Evolutionary conservation across 345 rosid genomes (phyloP).

Genomic region (Hibiscus trionum): DNA sequence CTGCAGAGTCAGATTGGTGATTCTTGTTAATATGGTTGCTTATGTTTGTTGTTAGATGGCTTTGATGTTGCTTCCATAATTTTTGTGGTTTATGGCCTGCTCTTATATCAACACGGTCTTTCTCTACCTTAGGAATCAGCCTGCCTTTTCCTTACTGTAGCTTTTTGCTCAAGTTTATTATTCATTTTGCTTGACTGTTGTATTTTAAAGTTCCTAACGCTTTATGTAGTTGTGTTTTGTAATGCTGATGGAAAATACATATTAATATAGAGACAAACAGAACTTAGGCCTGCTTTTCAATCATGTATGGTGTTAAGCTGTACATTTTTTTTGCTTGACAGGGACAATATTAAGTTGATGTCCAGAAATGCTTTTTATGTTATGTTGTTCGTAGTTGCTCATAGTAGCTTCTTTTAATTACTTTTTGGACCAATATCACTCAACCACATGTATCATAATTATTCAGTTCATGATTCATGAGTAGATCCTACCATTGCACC

Average conservation of each 20-base stretch:
- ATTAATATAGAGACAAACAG: background rate
- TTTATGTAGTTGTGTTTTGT: background rate
- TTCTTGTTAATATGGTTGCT: background rate
- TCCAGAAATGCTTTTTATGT: background rate
- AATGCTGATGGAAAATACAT: background rate
- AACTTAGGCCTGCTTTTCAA: background rate
- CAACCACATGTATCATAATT: background rate
- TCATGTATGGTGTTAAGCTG: background rate
- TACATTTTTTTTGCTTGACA: background rate
- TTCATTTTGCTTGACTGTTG: background rate
- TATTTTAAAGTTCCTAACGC: background rate
- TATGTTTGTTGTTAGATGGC: background rate
- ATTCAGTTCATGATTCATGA: background rate
- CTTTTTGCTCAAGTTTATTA: background rate
- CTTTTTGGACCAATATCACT: background rate
- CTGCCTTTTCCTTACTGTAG: background rate
- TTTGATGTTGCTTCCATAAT: background rate
- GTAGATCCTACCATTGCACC: background rate
- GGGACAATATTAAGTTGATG: conserved; percentile 1
- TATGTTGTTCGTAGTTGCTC: background rate
- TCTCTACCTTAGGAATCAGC: background rate
- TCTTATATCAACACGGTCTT: background rate
- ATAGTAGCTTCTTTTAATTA: background rate
- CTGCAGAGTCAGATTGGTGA: background rate
- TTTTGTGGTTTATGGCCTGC: background rate